Evolutionary conservation across 371 early-diverging fungal species (phyloP).

Genomic region (Nematocida minor): DNA sequence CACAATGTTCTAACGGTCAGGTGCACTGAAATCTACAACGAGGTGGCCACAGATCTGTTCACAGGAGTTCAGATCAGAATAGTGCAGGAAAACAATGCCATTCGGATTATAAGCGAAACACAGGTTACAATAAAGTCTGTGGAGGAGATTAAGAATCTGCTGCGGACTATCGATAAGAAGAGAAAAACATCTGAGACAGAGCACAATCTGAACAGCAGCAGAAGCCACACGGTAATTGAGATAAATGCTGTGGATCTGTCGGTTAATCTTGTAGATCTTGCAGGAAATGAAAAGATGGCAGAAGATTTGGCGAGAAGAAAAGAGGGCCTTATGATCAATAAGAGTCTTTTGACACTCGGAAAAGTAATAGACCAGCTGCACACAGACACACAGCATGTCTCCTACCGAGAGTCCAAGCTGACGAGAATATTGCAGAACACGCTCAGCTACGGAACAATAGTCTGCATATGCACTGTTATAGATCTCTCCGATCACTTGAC

Average conservation of each 20-base stretch:
- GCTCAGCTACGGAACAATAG: slow-evolving; percentile 73
- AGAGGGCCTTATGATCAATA: slow-evolving; percentile 68
- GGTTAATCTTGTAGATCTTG: slow-evolving; percentile 66
- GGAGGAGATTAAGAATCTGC: slow-evolving; percentile 71
- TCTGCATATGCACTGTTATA: slow-evolving; percentile 71
- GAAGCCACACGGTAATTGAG: slow-evolving; percentile 81
- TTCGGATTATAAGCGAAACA: slow-evolving; percentile 40
- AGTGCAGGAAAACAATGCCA: slow-evolving; percentile 31
- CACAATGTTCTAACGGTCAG: slow-evolving; percentile 11
- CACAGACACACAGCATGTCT: slow-evolving; percentile 69
- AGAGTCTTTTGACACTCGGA: slow-evolving; percentile 62
- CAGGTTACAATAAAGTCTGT: slow-evolving; percentile 69
- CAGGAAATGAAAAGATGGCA: slow-evolving; percentile 63
- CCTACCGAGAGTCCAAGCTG: slow-evolving; percentile 80
- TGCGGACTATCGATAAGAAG: slow-evolving; percentile 73
- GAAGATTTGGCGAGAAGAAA: slow-evolving; percentile 54
- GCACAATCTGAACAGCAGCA: slow-evolving; percentile 75
- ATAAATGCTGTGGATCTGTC: slow-evolving; percentile 66
- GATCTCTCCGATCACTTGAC: slow-evolving; percentile 76
- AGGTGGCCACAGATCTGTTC: slow-evolving; percentile 73
- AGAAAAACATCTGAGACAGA: slow-evolving; percentile 74
- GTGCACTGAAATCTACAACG: slow-evolving; percentile 80
- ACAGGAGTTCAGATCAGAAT: slow-evolving; percentile 53
- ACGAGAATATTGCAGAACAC: slow-evolving; percentile 76
- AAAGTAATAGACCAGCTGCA: slow-evolving; percentile 62